Conservation (phyloP, 2,329 filamentous ascomycete genomes). For the Cercospora beticola region DNA sequence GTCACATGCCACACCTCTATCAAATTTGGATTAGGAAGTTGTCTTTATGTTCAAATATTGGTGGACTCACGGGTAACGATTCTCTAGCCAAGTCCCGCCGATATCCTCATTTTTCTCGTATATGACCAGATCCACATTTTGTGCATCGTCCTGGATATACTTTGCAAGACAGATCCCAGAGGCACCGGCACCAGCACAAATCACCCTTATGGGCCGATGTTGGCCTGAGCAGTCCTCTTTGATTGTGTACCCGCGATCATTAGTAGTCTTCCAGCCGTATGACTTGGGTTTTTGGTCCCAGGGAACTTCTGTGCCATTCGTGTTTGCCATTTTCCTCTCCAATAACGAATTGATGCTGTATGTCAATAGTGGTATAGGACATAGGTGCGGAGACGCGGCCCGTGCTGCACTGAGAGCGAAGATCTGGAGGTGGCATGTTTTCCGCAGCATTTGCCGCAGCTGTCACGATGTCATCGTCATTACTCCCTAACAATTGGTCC, state of each 20-base stretch:
- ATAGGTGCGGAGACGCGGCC: neutral
- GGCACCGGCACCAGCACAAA: conserved; percentile 9
- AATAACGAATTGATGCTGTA: neutral
- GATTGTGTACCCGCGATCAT: neutral
- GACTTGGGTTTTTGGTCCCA: neutral
- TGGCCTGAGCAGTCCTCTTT: neutral
- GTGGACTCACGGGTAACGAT: conserved; percentile 35
- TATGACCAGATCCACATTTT: conserved; percentile 37
- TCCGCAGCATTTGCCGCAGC: neutral
- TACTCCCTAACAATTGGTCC: too few relatives aligned
- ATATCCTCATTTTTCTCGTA: conserved; percentile 42
- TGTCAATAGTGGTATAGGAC: neutral
- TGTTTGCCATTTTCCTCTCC: neutral
- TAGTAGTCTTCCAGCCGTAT: neutral
- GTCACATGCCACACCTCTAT: conserved; percentile 15
- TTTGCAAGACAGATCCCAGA: conserved; percentile 11
- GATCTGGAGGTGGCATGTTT: neutral
- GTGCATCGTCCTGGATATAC: conserved; percentile 3
- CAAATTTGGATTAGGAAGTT: neutral
- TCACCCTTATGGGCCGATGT: conserved; percentile 2
- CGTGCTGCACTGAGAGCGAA: neutral
- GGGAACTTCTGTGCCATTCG: neutral
- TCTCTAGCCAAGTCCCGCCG: conserved; percentile 43
- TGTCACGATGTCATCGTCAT: neutral
- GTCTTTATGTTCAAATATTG: neutral